Evolutionary conservation across 2,329 filamentous ascomycete genomes (phyloP).

Genomic region (Hypocrella siamensis): DNA sequence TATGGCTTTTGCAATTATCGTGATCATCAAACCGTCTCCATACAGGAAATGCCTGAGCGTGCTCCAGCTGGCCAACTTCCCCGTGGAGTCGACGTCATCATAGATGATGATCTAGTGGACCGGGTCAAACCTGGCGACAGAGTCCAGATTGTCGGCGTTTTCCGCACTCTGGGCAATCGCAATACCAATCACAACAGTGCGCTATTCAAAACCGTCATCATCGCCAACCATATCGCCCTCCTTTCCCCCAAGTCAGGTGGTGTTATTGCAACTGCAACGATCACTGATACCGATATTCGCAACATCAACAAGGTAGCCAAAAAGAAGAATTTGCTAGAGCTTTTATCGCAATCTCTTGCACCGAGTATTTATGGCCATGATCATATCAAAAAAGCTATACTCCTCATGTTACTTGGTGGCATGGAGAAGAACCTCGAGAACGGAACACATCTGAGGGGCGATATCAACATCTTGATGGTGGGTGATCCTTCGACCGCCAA

Average conservation of each 20-base stretch:
- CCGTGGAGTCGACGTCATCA: constrained; percentile 85
- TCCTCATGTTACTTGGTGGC: constrained; percentile 86
- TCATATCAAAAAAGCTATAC: constrained; percentile 93
- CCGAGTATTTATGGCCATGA: constrained; percentile 96
- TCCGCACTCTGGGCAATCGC: constrained; percentile 82
- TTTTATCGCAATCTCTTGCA: constrained; percentile 85
- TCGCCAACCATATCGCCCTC: constrained; percentile 90
- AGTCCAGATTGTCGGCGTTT: constrained; percentile 93
- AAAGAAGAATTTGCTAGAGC: constrained; percentile 81
- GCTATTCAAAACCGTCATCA: constrained; percentile 82
- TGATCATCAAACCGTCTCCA: constrained; percentile 94
- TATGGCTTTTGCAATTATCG: constrained; percentile 93
- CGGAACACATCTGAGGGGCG: constrained; percentile 90
- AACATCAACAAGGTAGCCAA: constrained; percentile 98
- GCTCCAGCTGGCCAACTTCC: constrained; percentile 91
- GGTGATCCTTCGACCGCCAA: constrained; percentile 97
- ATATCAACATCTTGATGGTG: constrained; percentile 99
- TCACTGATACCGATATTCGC: constrained; percentile 92
- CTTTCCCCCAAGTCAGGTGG: constrained; percentile 93
- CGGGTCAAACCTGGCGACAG: constrained; percentile 88
- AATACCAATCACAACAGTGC: constrained; percentile 84
- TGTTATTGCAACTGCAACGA: constrained; percentile 77
- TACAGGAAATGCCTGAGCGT: constrained; percentile 97
- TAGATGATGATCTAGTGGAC: constrained; percentile 94
- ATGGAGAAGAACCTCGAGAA: constrained; percentile 99